Evolutionary conservation across 805 yeast species (phyloP).

Genomic region (Metschnikowia lachancei): DNA sequence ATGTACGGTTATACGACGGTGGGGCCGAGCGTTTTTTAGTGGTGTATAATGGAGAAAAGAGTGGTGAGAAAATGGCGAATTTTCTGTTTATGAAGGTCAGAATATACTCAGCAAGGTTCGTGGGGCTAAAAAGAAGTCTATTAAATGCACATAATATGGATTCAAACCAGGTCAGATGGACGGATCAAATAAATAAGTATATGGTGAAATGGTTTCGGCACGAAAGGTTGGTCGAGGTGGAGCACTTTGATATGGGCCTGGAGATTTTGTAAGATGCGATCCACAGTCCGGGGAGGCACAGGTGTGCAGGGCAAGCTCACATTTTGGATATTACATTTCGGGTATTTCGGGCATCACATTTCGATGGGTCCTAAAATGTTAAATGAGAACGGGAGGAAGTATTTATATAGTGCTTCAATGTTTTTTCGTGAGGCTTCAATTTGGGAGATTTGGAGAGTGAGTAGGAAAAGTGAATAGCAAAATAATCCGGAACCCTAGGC

Average conservation of each 20-base stretch:
- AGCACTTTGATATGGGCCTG: no score
- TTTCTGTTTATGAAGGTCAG: background rate
- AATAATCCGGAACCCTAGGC: background rate
- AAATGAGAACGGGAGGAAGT: background rate
- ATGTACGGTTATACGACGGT: background rate
- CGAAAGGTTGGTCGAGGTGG: no score
- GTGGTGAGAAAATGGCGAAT: no score
- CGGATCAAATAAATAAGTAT: background rate
- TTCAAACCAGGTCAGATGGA: background rate
- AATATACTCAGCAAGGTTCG: no score
- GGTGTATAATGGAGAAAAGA: background rate
- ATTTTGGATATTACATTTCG: no score
- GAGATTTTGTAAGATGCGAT: no score
- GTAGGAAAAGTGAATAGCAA: no score
- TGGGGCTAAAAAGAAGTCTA: background rate
- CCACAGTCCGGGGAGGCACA: constrained; percentile 6
- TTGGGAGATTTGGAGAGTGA: no score
- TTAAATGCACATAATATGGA: background rate
- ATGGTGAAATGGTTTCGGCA: background rate
- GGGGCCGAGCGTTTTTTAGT: background rate
- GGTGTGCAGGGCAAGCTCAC: background rate
- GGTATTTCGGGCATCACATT: no score
- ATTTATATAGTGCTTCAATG: no score
- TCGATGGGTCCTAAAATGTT: no score
- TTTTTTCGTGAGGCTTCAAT: no score